Evolutionary conservation across 2,329 filamentous ascomycete genomes (phyloP).

Genomic region (Hypoxylon sp.): DNA sequence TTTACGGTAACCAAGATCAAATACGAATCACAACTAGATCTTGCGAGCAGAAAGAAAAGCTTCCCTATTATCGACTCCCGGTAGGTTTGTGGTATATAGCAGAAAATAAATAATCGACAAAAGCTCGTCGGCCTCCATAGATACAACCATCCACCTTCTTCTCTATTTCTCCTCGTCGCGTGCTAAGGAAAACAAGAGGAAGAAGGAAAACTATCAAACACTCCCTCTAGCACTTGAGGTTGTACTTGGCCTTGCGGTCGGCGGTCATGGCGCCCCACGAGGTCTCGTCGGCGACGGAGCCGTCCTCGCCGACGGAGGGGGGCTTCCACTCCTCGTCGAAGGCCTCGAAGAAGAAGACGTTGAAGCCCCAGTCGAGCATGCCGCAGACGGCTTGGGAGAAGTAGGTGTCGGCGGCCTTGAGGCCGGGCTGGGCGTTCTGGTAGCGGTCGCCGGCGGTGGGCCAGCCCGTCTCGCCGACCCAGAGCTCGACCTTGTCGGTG

Average conservation of each 20-base stretch:
- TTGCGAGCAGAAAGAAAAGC: background rate
- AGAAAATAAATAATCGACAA: slow-evolving; percentile 17
- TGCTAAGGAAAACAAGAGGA: slow-evolving; percentile 3
- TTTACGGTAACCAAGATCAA: background rate
- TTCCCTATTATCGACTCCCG: slow-evolving; percentile 13
- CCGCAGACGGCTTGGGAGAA: slow-evolving; percentile 70
- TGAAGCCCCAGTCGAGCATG: slow-evolving; percentile 69
- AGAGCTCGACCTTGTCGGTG: slow-evolving; percentile 65
- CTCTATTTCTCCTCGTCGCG: background rate
- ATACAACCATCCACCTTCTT: background rate
- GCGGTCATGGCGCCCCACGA: slow-evolving; percentile 74
- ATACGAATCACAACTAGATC: background rate
- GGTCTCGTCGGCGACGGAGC: slow-evolving; percentile 67
- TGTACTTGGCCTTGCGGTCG: slow-evolving; percentile 64
- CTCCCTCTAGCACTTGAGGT: slow-evolving; percentile 41
- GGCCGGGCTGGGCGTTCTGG: slow-evolving; percentile 65
- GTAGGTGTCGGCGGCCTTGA: slow-evolving; percentile 65
- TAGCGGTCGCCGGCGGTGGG: slow-evolving; percentile 70
- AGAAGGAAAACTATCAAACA: too few species aligned
- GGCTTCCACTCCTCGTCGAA: slow-evolving; percentile 79
- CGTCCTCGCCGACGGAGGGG: slow-evolving; percentile 67
- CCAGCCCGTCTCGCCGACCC: slow-evolving; percentile 74
- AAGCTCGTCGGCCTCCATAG: background rate
- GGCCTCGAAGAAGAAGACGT: slow-evolving; percentile 77
- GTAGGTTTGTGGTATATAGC: slow-evolving; percentile 22